Conservation (phyloP, 2,329 filamentous ascomycete species). For the Macrophomina phaseolina region DNA sequence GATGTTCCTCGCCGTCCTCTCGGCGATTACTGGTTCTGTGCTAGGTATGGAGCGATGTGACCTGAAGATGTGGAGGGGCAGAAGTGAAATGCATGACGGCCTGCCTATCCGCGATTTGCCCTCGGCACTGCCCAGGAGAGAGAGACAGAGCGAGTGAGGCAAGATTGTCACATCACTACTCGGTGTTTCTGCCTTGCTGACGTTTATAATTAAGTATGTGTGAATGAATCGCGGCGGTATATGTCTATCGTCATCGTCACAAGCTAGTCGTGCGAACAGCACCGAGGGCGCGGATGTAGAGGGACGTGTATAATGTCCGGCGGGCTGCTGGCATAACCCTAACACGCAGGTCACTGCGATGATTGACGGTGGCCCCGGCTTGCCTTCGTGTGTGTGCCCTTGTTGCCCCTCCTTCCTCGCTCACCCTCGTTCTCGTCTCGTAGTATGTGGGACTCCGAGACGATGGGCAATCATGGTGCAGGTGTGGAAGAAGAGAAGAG, state of each 20-base stretch:
- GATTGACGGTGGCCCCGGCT: not conserved
- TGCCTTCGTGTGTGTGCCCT: not conserved
- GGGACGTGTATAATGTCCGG: not conserved
- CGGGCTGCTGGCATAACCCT: not conserved
- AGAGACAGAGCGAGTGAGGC: not conserved
- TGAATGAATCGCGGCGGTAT: not conserved
- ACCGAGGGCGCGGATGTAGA: not conserved
- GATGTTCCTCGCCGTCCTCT: too few relatives aligned
- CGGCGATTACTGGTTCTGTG: too few relatives aligned
- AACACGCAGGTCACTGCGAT: not conserved
- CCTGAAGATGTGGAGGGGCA: not conserved
- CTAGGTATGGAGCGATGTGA: not conserved
- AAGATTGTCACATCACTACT: not conserved
- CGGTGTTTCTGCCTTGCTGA: not conserved
- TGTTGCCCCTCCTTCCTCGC: not conserved
- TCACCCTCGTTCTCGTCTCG: not conserved
- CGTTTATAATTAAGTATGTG: not conserved
- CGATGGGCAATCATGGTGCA: too few relatives aligned
- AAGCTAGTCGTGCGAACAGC: not conserved
- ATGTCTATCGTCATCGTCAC: not conserved
- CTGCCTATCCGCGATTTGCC: not conserved
- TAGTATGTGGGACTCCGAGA: not conserved
- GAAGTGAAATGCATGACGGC: not conserved
- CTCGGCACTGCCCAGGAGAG: not conserved
- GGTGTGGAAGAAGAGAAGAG: too few relatives aligned